Evolutionary conservation across 352 stramenopile species (phyloP), one percentile per base, ranked within the genome.

Genomic region (Globisporangium okanoganense): DNA sequence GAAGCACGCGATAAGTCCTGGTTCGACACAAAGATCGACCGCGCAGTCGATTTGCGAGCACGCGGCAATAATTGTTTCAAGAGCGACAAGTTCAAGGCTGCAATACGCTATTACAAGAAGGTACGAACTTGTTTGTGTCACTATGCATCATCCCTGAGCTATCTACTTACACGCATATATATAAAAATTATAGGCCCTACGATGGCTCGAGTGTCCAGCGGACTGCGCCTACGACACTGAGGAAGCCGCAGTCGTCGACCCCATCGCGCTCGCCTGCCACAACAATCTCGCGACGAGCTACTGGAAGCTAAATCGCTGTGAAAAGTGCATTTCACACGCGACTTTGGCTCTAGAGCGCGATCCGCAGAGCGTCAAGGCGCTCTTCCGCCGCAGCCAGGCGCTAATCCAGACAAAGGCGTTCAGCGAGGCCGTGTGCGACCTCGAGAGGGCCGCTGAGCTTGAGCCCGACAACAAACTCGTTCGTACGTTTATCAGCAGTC

Each of bases 381-480:
- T 80, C 12, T 92, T 77, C 65, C 71, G 77, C 29, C 76, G 82
- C 44, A 87, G 82, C 48, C 82, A 92, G 53, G 85, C 79, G 36
- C 82, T 79, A 44, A 44, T 78, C 5, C 58, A 67, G 13, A 67
- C 65, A 22, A 91, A 88, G 52, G 73, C 81, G 49, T 91, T 87
- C 41, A 69, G 81, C 7, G 47, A 78, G 8, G 82, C 80, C 3
- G 51, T 90, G 8, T 52, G 44, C n/a, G 82, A 92, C 67, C 66
- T 92, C 36, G 69, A 68, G 24, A 58, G 56, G 9, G 62, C 75
- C 18, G 29, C 70, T 10, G 35, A 73, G 2, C 33, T 76, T 8
- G 77, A 89, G 22, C 77, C 77, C 0, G 59, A 68, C 20, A 87
- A 65, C 64, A 84, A 72, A 24, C 57, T 84, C 18, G 70, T 85